Evolutionary conservation across 2,329 filamentous ascomycete species (phyloP).

Genomic region (Cryphonectria radicalis): DNA sequence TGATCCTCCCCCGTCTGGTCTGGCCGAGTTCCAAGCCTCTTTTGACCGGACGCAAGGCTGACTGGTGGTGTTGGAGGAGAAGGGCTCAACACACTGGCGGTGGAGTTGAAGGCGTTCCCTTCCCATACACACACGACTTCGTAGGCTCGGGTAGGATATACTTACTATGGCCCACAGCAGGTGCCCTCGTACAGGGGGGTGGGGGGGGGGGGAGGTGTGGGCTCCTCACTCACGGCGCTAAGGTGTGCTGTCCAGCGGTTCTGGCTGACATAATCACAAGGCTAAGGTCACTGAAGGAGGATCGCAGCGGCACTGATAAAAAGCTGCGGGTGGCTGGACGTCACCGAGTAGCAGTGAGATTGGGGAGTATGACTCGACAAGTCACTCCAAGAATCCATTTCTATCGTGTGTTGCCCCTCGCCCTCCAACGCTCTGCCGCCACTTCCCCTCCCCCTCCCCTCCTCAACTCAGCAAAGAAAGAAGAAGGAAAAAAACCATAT

Average conservation of each 20-base stretch:
- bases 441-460: not conserved
- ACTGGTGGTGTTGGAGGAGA: not conserved
- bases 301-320: not conserved
- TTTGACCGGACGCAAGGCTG: not conserved
- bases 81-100: not conserved
- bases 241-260: not conserved
- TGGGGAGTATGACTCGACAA: constrained; percentile 9
- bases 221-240: not conserved
- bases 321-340: not conserved
- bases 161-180: not conserved
- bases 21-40: constrained; percentile 2
- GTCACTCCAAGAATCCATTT: not conserved
- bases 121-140: not conserved
- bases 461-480: not conserved
- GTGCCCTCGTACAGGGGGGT: no score
- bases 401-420: not conserved
- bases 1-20: not conserved
- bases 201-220: no score
- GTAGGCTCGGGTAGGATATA: not conserved
- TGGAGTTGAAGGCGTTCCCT: not conserved
- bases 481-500: not conserved
- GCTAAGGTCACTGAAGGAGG: not conserved
- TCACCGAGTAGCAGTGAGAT: not conserved
- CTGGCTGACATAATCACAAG: constrained; percentile 11
- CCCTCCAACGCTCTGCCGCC: not conserved